Base-by-base conservation (phyloP, 805 yeast species). In the Yamadazyma takamatsuzukensis region DNA sequence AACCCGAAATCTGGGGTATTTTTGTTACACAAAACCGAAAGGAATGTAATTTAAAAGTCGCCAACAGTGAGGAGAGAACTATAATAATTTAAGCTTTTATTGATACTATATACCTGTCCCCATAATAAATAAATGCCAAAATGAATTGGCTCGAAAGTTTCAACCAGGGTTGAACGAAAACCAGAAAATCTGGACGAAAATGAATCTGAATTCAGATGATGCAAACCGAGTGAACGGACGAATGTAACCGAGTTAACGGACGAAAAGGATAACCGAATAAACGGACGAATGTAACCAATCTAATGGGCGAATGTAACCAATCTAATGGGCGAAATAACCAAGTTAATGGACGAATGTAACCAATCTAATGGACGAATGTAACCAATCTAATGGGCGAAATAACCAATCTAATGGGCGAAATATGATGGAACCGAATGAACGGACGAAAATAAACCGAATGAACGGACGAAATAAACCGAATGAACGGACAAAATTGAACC, bases 211-310 rank as follows among this genome's bases (percentile, higher is more conserved):
- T n/a, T n/a, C n/a, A n/a, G n/a, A n/a, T n/a, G n/a, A n/a, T n/a
- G n/a, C n/a, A n/a, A 19, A 19, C 22, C 22, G 11, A 19, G 10
- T 19, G 8, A 19, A 19, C 11, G 22, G 22, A 19, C 22, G 22
- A 19, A 19, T 8, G 22, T 19, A 19, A 19, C 22, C 22, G 11
- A 19, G 10, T 19, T 19, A 19, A 19, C 11, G 22, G 22, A 11
- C 22, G 22, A 19, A 19, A 19, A 19, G 27, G 16, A 5, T 12
- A 32, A 32, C 35, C 35, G 21, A 32, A 2, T 32, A 21, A 27
- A 32, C 21, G 35, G 35, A 27, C 35, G 35, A 32, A 30, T 6
- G 19, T 5, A 30, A 30, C 33, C 33, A 30, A 32, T n/a, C 21
- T 27, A 19, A 30, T 30, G 33, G 27, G 21, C 32, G 32, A 29